These are phyloP conservation scores for Ceratobasidium papillatum DNA, from an alignment of 1,284 basidiomycete species.

Conservation along the genomic window DNA sequence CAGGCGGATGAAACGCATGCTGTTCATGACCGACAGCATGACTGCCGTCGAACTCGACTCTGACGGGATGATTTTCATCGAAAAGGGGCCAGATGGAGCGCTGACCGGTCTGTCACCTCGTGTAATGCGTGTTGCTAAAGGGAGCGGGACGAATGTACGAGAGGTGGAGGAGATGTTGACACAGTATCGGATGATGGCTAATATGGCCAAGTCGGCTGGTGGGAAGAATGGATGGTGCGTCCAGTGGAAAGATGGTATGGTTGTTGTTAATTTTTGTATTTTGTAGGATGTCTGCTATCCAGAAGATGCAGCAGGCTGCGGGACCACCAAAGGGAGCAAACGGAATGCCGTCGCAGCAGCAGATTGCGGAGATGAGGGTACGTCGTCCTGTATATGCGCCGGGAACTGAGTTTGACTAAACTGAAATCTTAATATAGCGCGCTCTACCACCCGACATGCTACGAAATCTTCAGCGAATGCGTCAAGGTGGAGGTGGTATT, in stretches of 20 bases:
- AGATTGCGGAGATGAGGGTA: constrained; percentile 91
- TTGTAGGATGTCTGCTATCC: constrained; percentile 79
- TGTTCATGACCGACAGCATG: constrained; percentile 99
- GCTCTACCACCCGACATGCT: constrained; percentile 90
- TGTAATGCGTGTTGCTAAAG: constrained; percentile 87
- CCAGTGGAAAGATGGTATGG: not conserved
- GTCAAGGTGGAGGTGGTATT: constrained; percentile 81
- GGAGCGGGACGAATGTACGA: constrained; percentile 94
- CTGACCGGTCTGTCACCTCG: constrained; percentile 79
- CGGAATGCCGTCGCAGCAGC: constrained; percentile 89
- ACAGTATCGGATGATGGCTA: constrained; percentile 97
- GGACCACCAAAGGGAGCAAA: constrained; percentile 84
- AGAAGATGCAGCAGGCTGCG: constrained; percentile 87
- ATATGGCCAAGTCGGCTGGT: constrained; percentile 96
- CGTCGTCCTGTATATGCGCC: constrained; percentile 48
- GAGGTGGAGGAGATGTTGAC: constrained; percentile 97
- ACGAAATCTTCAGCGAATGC: constrained; percentile 84
- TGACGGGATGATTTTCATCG: constrained; percentile 91
- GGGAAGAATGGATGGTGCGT: constrained; percentile 91
- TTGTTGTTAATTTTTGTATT: not conserved
- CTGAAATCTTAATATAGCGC: constrained; percentile 59
- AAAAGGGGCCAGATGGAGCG: constrained; percentile 82
- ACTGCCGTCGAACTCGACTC: constrained; percentile 92
- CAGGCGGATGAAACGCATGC: constrained; percentile 94
- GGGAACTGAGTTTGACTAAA: not conserved